Evolutionary conservation across 2,329 filamentous ascomycete genomes (phyloP), one percentile per base, ranked within the genome.

Genomic region (Harringtonia aguacate): DNA sequence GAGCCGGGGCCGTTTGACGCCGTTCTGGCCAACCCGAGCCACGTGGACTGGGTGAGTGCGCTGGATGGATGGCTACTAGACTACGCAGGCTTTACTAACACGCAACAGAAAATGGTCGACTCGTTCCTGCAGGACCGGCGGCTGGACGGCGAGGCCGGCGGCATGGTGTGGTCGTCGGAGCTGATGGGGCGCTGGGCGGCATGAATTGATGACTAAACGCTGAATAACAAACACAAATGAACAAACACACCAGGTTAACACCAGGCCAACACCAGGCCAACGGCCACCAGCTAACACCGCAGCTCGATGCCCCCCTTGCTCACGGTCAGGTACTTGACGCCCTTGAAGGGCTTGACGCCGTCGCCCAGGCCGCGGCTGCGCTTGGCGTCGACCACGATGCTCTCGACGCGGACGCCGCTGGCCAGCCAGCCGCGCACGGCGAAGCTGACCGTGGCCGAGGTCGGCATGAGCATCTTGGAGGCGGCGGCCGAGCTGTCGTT

Each of bases 311-410:
- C 79, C 14, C 73, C 72, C 50, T 77, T 77, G 56, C 78, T 82
- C 39, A 82, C 69, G 15, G 89, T 95, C 54, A 98, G 61, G 63
- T 98, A 98, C 65, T 98, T 98, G 52, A 98, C 92, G 2, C 92
- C 92, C 66, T 97, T 98, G 64, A 95, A 97, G 21, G 92, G 92
- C 64, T 88, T 94, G 33, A 97, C 79, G 3, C 84, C 79, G 52
- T 94, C 87, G 0, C 87, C 87, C 37, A 98, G 56, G 0, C 92
- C 92, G 46, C 82, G 77, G 61, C 86, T 94, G 65, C 82, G 88
- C 60, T 85, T 81, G n/a, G 77, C 69, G 58, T 88, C 72, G 53
- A 87, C 61, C 57, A 79, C 57, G 56, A 88, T 75, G 61, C 77
- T 80, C 52, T 83, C 79, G 27, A 84, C 72, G 58, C 73, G 81